These are phyloP conservation scores for Talaromyces stipitatus DNA, from an alignment of 495 filamentous ascomycete species.

Conservation along the genomic window DNA sequence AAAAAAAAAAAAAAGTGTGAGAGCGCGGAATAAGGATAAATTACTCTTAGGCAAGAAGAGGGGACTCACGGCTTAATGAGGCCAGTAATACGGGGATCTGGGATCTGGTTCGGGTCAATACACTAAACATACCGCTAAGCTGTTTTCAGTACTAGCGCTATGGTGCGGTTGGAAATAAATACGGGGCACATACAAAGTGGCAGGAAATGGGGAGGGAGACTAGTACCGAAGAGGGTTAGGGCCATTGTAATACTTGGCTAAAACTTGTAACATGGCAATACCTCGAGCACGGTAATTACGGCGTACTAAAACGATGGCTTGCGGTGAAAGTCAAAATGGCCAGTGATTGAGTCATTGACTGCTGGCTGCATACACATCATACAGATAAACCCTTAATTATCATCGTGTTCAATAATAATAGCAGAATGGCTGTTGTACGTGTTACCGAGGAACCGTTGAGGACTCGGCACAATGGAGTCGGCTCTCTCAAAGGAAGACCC, in stretches of 20 bases:
- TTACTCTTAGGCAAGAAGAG: background rate
- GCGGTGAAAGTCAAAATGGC: background rate
- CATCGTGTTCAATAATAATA: too few relatives aligned
- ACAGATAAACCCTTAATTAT: background rate
- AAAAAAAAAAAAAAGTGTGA: background rate
- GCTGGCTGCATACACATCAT: background rate
- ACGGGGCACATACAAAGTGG: background rate
- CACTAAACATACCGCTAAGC: background rate
- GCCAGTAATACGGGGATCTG: constrained; percentile 3
- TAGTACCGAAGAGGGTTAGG: background rate
- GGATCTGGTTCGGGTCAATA: background rate
- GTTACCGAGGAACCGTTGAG: too few relatives aligned
- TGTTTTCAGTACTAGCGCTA: background rate
- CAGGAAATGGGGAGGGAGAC: background rate
- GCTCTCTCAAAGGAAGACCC: background rate
- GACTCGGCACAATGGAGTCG: background rate
- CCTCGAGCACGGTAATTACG: background rate
- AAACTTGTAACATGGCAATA: background rate
- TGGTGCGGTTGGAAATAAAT: background rate
- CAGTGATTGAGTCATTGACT: background rate
- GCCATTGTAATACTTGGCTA: background rate
- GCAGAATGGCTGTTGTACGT: too few relatives aligned
- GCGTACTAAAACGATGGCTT: background rate
- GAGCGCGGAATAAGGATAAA: background rate
- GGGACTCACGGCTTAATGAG: background rate